Conservation (phyloP, 2,329 filamentous ascomycete genomes). For the Alternaria consortialis region DNA sequence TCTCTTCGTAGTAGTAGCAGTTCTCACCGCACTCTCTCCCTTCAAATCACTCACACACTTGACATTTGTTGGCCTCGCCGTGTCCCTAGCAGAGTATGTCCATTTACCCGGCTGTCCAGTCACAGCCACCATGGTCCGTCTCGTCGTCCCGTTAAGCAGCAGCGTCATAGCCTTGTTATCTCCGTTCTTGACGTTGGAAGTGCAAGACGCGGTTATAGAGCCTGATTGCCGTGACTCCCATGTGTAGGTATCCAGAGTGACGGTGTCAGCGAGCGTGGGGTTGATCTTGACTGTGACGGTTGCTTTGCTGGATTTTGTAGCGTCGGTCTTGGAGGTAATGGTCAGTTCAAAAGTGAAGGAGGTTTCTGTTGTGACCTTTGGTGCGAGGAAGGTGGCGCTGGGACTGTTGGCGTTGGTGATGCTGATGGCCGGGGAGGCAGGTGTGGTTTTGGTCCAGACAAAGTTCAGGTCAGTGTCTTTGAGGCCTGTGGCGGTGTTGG, state of each 20-base stretch:
- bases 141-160: conserved; percentile 36
- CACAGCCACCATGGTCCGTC: conserved; percentile 30
- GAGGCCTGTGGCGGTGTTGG: conserved; percentile 36
- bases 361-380: conserved; percentile 31
- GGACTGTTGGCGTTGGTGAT: conserved; percentile 33
- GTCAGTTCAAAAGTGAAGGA: conserved; percentile 42
- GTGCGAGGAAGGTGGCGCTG: conserved; percentile 35
- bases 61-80: conserved; percentile 40
- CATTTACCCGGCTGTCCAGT: conserved; percentile 39
- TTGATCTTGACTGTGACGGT: conserved; percentile 41
- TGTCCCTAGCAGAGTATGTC: conserved; percentile 35
- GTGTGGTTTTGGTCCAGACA: conserved; percentile 42
- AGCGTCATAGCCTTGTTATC: conserved; percentile 42
- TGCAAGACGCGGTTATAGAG: conserved; percentile 43
- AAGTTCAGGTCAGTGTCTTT: conserved; percentile 39
- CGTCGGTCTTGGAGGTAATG: conserved; percentile 37
- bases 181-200: conserved; percentile 48
- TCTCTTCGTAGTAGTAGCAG: conserved; percentile 32
- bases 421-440: conserved; percentile 28
- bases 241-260: conserved; percentile 47
- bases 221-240: conserved; percentile 42
- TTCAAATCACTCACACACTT: conserved; percentile 37
- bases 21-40: conserved; percentile 31
- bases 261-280: conserved; percentile 36
- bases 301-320: conserved; percentile 33